These are phyloP conservation scores for Euptelea pleiosperma DNA, from an alignment of 164 flowering plant genomes.

Conservation along the genomic window DNA sequence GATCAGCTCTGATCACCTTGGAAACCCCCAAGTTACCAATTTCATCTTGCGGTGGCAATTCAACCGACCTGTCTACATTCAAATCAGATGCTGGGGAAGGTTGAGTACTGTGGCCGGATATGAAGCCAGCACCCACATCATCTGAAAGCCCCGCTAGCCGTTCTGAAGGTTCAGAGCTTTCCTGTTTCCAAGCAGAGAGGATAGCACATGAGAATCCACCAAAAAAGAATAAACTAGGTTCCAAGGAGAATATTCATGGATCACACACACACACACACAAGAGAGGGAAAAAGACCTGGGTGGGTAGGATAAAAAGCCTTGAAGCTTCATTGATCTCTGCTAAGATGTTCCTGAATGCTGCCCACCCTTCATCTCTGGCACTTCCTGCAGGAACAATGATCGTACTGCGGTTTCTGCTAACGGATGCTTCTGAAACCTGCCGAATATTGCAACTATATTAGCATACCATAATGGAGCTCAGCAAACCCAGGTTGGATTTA, in stretches of 20 bases:
- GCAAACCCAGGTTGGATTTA: background rate
- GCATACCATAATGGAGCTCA: background rate
- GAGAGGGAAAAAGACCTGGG: slow-evolving; percentile 49
- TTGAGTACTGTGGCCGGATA: slow-evolving; percentile 74
- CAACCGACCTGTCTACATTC: slow-evolving; percentile 66
- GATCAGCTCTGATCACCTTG: slow-evolving; percentile 90
- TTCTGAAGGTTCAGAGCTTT: slow-evolving; percentile 70
- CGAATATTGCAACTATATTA: slow-evolving; percentile 3
- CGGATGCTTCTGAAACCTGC: slow-evolving; percentile 96
- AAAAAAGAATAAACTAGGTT: background rate
- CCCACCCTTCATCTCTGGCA: slow-evolving; percentile 91
- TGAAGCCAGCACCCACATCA: slow-evolving; percentile 98
- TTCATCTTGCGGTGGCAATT: slow-evolving; percentile 70
- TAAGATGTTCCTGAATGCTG: slow-evolving; percentile 89
- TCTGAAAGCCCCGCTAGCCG: slow-evolving; percentile 85
- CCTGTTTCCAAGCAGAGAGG: slow-evolving; percentile 37
- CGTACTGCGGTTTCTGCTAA: slow-evolving; percentile 94
- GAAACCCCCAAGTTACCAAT: slow-evolving; percentile 64
- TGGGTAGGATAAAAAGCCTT: slow-evolving; percentile 58
- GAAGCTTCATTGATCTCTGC: slow-evolving; percentile 95
- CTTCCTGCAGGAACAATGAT: slow-evolving; percentile 97
- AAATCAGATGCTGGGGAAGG: slow-evolving; percentile 55
- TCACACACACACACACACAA: too few relatives aligned
- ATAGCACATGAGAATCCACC: slow-evolving; percentile 9
- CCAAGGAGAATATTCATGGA: background rate